Percentiles rank a stretch among this genome's conserved stretches.
These are phyloP conservation scores for Coemansia sp. DNA, from an alignment of 192 early-diverging fungal genomes.

Conservation along the genomic window DNA sequence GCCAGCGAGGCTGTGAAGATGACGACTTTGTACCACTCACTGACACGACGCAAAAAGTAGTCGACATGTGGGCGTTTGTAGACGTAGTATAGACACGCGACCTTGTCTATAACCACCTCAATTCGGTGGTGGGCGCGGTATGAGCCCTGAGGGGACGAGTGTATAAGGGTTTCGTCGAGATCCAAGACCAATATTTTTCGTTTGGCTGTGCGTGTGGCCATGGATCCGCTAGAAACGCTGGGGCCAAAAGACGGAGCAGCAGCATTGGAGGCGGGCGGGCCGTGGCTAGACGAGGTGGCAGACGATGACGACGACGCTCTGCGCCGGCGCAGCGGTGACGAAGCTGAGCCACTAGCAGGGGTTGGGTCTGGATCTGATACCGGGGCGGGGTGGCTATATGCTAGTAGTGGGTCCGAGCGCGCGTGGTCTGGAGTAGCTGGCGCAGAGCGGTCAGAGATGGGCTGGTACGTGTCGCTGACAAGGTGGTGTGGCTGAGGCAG, in stretches of 20 bases:
- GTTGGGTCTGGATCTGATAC: not conserved
- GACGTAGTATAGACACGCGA: conserved; percentile 62
- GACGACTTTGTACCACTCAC: conserved; percentile 67
- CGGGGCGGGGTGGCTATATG: not conserved
- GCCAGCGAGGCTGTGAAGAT: conserved; percentile 73
- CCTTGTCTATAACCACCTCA: conserved; percentile 64
- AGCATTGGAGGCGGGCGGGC: not conserved
- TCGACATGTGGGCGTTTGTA: conserved; percentile 62
- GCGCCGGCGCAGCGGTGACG: conserved; percentile 24
- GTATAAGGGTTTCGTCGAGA: conserved; percentile 70
- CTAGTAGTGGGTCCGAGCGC: not conserved
- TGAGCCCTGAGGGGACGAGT: conserved; percentile 59
- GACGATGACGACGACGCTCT: conserved; percentile 45
- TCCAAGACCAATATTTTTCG: conserved; percentile 63
- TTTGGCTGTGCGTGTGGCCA: conserved; percentile 18
- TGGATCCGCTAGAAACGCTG: not conserved
- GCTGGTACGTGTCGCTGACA: conserved; percentile 52
- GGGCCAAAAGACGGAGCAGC: not conserved
- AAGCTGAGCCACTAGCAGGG: not conserved
- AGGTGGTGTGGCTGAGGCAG: conserved; percentile 47
- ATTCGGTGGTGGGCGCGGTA: conserved; percentile 63
- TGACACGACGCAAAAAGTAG: conserved; percentile 61
- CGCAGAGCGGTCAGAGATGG: conserved; percentile 29
- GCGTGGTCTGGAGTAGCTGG: not conserved
- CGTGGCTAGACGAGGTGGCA: conserved; percentile 35